A percentile compares a stretch with the other conserved stretches of the same genome.
These are phyloP conservation scores for Actinidia chinensis DNA, from an alignment of 179 eudicot genomes.

Conservation along the genomic window DNA sequence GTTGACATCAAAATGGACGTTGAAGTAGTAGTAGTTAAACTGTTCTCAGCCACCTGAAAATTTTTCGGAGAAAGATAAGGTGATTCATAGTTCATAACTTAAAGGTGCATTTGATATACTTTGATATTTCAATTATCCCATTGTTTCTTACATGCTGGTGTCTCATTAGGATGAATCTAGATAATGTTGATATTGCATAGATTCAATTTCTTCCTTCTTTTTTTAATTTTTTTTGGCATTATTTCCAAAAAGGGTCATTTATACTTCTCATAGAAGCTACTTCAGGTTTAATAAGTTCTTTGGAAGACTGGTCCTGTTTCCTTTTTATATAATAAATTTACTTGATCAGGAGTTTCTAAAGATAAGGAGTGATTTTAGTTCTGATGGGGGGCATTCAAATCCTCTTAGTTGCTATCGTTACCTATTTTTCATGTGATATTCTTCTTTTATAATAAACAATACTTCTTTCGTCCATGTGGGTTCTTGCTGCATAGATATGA, in stretches of 20 bases:
- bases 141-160: not conserved
- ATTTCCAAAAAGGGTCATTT: not conserved
- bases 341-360: not conserved
- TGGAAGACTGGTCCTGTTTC: not conserved
- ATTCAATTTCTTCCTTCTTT: not conserved
- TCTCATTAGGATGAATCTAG: not conserved
- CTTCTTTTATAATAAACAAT: not conserved
- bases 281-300: not conserved
- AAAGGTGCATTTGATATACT: conserved; percentile 1
- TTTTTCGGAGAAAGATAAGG: conserved; percentile 61
- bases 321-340: not conserved
- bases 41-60: conserved; percentile 44
- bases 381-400: not conserved
- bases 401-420: not conserved
- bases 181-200: not conserved
- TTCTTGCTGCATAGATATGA: not conserved
- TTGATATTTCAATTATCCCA: not conserved
- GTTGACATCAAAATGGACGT: conserved; percentile 56
- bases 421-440: not conserved
- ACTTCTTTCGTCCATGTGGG: not conserved
- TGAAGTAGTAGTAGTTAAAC: conserved; percentile 48
- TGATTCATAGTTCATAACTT: not conserved
- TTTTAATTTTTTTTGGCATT: not conserved
- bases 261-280: not conserved
- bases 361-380: not conserved